These are phyloP conservation scores for Xylariaceae sp. DNA, from an alignment of 2,329 filamentous ascomycete genomes.

Conservation along the genomic window DNA sequence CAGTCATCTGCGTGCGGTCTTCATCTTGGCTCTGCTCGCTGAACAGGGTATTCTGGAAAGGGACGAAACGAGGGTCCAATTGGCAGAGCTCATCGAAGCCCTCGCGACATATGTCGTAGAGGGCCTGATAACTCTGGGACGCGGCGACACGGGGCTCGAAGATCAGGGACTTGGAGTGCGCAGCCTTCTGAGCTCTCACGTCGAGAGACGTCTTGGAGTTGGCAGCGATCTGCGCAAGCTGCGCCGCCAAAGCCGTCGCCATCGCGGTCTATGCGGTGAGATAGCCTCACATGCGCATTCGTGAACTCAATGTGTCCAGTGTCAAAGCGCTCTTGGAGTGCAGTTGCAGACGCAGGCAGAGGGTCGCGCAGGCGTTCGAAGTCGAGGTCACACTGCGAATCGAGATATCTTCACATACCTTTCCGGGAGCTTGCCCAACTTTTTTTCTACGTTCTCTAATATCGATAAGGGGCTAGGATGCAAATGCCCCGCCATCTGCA, in stretches of 20 bases:
- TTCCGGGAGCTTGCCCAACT: slow-evolving; percentile 7
- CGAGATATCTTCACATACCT: too few species aligned
- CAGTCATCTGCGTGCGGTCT: slow-evolving; percentile 81
- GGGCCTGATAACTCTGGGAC: slow-evolving; percentile 82
- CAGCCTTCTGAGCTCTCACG: slow-evolving; percentile 84
- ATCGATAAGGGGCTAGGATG: slow-evolving; percentile 16
- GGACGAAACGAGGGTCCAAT: slow-evolving; percentile 73
- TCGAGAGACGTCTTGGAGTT: slow-evolving; percentile 88
- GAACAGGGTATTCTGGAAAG: slow-evolving; percentile 77
- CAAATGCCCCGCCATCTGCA: slow-evolving; percentile 3
- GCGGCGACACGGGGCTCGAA: slow-evolving; percentile 84
- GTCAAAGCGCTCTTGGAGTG: too few species aligned
- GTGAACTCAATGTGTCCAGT: not conserved
- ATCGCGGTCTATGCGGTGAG: slow-evolving; percentile 42
- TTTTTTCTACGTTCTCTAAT: slow-evolving; percentile 15
- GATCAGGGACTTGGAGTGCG: slow-evolving; percentile 91
- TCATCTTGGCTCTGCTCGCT: slow-evolving; percentile 88
- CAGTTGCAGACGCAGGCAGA: too few species aligned
- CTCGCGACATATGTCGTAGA: slow-evolving; percentile 82
- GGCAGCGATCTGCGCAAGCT: slow-evolving; percentile 87
- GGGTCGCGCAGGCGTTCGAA: too few species aligned
- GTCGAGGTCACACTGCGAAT: too few species aligned
- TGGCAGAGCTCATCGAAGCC: slow-evolving; percentile 89
- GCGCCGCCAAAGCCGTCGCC: slow-evolving; percentile 84
- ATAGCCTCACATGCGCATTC: slow-evolving; percentile 10